phyloP scores from a whole-genome alignment of 2,329 filamentous ascomycete species.

The Colletotrichum sublineola region DNA sequence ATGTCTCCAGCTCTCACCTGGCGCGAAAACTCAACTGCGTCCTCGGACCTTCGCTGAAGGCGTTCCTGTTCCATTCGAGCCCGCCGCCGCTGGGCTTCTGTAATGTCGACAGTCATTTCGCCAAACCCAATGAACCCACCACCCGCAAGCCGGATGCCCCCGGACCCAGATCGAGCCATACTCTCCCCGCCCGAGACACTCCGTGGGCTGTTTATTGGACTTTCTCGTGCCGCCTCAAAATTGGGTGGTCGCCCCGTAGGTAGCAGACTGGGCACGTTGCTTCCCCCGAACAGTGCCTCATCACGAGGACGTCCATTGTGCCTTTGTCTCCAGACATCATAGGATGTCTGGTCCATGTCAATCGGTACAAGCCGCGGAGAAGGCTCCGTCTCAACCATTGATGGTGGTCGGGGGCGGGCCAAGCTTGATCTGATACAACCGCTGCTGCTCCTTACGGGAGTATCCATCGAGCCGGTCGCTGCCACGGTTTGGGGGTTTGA shows the following conservation, averaged over 20 bases:
- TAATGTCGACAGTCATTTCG: slow-evolving; percentile 22
- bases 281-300: slow-evolving; percentile 24
- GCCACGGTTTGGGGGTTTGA: slow-evolving; percentile 41
- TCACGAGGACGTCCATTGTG: slow-evolving; percentile 21
- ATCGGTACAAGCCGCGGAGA: slow-evolving; percentile 53
- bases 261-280: slow-evolving; percentile 24
- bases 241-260: slow-evolving; percentile 12
- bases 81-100: slow-evolving; percentile 14
- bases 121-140: slow-evolving; percentile 40
- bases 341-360: slow-evolving; percentile 49
- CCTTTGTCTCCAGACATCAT: slow-evolving; percentile 46
- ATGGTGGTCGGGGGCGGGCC: slow-evolving; percentile 49
- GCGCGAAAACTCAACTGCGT: slow-evolving; percentile 24
- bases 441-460: slow-evolving; percentile 44
- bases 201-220: slow-evolving; percentile 20
- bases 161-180: slow-evolving; percentile 35
- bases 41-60: slow-evolving; percentile 11
- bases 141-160: slow-evolving; percentile 33
- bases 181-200: slow-evolving; percentile 22
- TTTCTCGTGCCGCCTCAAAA: slow-evolving; percentile 20
- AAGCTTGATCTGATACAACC: slow-evolving; percentile 45
- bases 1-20: slow-evolving; percentile 9
- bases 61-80: slow-evolving; percentile 1
- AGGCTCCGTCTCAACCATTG: slow-evolving; percentile 60
- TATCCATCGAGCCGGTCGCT: slow-evolving; percentile 21